Base-by-base conservation (phyloP, 257 asterid genomes). In the Solanum raphanifolium region DNA sequence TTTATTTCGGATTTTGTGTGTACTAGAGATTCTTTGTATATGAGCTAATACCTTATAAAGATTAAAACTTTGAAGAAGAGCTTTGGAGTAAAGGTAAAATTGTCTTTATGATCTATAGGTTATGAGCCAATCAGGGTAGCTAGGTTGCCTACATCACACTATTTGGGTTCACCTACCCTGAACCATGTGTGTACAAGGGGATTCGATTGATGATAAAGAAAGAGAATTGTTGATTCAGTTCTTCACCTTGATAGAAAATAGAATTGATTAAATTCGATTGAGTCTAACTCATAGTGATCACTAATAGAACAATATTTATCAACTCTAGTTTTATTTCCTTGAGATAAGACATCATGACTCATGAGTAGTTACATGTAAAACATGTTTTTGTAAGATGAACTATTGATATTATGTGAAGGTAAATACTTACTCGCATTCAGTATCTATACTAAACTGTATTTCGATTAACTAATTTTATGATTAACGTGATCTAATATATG, bases 101-200 rank as follows among this genome's bases (percentile, higher is more conserved):
- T 55, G 5, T 55, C 1, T 55, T 20, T 3, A 55, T 55, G n/a
- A 55, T 18, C 10, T 2, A 55, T 55, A 16, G 62, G n/a, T 52
- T 52, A 52, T 0, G 62, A 52, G 62, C 9, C 62, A 52, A 52
- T 52, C 4, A 18, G n/a, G 62, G 4, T 55, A 55, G 65, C 65
- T 20, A 18, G 1, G 10, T 20, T 55, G 0, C 2, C 65, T 55
- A 18, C 62, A 18, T 52, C 62, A 18, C n/a, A 18, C 4, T 52
- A 0, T 52, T 52, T 52, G n/a, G 10, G 2, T 52, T 52, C 62
- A 52, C n/a, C n/a, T 52, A 18, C 2, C n/a, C 65, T 3, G n/a
- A 55, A 55, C 0, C n/a, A 0, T 6, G 25, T 20, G 5, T 7
- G 11, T 55, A 55, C 68, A 58, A 7, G 0, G 27, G 27, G 11